Evolutionary conservation across 768 basidiomycete genomes (phyloP), one percentile per base, ranked within the genome.

Genomic region (Dentipellis sp.): DNA sequence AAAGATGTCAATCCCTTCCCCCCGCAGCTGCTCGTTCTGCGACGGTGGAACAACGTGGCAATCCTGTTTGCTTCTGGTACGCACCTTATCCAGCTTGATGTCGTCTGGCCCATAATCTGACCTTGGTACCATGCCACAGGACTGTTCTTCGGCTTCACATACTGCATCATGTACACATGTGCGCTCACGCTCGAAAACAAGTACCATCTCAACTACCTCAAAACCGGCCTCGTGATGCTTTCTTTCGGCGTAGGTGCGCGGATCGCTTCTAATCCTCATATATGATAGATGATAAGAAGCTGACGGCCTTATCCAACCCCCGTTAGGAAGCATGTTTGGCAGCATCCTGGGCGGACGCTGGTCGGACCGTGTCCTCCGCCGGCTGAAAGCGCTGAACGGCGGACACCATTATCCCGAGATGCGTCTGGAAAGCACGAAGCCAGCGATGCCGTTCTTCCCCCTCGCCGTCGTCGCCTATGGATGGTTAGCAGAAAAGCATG

Each of bases 191-290:
- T 94, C 10, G 77, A 73, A 7, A 66, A 69, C 29, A 68, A 74
- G 2, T 94, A 94, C 63, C 65, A 75, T 29, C 92, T 86, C 66
- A 72, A 79, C 48, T 73, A 92, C 0, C 71, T 94, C 4, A 73
- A 81, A 45, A 81, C 88, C 50, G 93, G 93, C 3, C 67, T 93
- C 23, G 81, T 91, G 10, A 78, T 93, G 5, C 77, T 97, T 9
- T 69, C 86, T 0, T 88, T 83, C 61, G 92, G 92, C 49, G 59
- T 78, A 14, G 87, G 88, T 83, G 56, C 38, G 75, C 23, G 21
- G 63, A 47, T 35, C 19, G 36, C 34, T 10, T 22, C 14, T 21
- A 23, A 35, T 48, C 35, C 34, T 48, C 3, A 37, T 22, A 34
- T 10, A n/a, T 40, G 3, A 10, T 23, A 3, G 29, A 34, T 40